Conservation (phyloP, 371 early-diverging fungal species). For the Fennellomyces sp. region DNA sequence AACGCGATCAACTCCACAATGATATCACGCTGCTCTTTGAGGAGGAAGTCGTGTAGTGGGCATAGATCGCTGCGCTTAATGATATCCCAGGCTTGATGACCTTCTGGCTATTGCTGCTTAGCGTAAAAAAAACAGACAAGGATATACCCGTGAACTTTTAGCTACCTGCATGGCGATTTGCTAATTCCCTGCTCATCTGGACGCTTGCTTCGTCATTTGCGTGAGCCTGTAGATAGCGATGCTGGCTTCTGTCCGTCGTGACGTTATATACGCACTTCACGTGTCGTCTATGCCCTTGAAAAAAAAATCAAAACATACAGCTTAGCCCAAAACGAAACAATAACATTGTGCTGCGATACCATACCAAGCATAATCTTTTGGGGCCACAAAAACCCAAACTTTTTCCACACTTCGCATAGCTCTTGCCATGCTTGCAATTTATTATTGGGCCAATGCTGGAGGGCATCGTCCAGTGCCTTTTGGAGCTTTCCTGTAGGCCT, state of each 20-base stretch:
- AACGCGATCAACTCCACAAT: slow-evolving; percentile 26
- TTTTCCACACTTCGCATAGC: slow-evolving; percentile 31
- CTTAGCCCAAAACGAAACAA: slow-evolving; percentile 2
- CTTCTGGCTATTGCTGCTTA: slow-evolving; percentile 20
- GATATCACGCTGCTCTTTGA: slow-evolving; percentile 10
- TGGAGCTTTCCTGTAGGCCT: slow-evolving; percentile 32
- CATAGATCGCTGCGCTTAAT: slow-evolving; percentile 31
- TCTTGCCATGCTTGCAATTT: slow-evolving; percentile 24
- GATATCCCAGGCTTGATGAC: slow-evolving; percentile 19
- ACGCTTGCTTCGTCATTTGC: slow-evolving; percentile 23
- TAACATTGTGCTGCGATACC: neutral
- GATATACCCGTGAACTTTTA: neutral
- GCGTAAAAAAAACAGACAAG: neutral
- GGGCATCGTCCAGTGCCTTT: slow-evolving; percentile 18
- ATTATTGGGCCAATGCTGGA: slow-evolving; percentile 18
- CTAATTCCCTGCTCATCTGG: slow-evolving; percentile 4
- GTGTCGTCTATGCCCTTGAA: slow-evolving; percentile 19
- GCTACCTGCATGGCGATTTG: neutral
- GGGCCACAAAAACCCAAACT: slow-evolving; percentile 53
- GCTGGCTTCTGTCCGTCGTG: neutral
- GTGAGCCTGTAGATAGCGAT: slow-evolving; percentile 13
- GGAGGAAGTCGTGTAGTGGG: slow-evolving; percentile 45
- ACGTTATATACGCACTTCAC: slow-evolving; percentile 15
- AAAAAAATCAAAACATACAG: no score
- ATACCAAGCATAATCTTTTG: slow-evolving; percentile 36